Evolutionary conservation across 441 rosid genomes (phyloP), one percentile per base, ranked within the genome.

Genomic region (Biscutella laevigata): DNA sequence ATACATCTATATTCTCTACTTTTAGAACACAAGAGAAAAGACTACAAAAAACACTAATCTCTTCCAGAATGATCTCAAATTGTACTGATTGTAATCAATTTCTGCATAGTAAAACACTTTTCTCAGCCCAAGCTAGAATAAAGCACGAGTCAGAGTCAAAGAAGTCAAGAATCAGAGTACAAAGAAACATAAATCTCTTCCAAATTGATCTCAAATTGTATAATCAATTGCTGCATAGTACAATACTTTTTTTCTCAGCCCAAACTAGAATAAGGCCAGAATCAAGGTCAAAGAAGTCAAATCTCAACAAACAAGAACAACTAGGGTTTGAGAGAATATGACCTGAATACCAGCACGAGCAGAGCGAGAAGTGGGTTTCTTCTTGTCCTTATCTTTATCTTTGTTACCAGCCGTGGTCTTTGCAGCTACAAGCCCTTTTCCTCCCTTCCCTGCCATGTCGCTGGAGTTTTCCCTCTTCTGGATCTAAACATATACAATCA

Each of bases 291-390:
- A 56, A 27, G 8, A 41, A 20, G 28, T 13, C 40, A 12, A 38
- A n/a, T 17, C 19, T 5, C 24, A 28, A 19, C 5, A 38, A 5
- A 1, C 2, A 11, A 42, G 4, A 43, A 52, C n/a, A n/a, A 20
- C 24, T 54, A 52, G 25, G 49, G 39, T 44, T 52, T 26, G 20
- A 30, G 48, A 27, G 35, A 43, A n/a, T n/a, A n/a, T 17, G 0
- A 89, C 95, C 88, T 84, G 95, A 42, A 90, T 82, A 7, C 95
- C 97, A 9, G 97, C 97, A 50, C 97, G 97, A 53, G 97, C 86
- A 24, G 97, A 90, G 27, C 97, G 79, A 59, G 97, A 86, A 29
- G 71, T 63, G 1, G 94, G 91, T 33, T 76, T 75, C 74, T 84
- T 90, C 89, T 89, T 89, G 22, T 81, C 89, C 44, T 80, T 81